These are phyloP conservation scores for Verticillium albo-atrum DNA, from an alignment of 2,329 filamentous ascomycete genomes.

Conservation along the genomic window DNA sequence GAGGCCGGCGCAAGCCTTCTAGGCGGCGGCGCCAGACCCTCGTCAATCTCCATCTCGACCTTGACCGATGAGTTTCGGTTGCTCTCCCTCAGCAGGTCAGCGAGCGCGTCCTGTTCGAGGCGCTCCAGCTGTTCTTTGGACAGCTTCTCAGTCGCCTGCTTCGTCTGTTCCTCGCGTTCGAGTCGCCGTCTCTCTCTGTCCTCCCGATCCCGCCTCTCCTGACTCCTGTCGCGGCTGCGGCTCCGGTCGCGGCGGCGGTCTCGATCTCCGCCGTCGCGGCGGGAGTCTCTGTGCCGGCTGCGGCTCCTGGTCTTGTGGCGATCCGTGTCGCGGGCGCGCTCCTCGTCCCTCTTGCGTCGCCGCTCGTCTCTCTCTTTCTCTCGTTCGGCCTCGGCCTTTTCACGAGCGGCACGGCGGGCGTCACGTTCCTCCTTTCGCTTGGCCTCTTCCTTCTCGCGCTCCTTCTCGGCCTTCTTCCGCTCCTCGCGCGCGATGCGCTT, in stretches of 20 bases:
- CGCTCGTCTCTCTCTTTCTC: conserved; percentile 54
- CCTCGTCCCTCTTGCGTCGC: conserved; percentile 34
- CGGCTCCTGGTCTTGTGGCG: conserved; percentile 18
- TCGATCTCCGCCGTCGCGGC: conserved; percentile 29
- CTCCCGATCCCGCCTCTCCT: conserved; percentile 22
- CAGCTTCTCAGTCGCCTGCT: conserved; percentile 47
- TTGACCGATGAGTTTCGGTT: conserved; percentile 43
- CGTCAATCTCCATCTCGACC: conserved; percentile 43
- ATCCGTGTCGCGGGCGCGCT: conserved; percentile 31
- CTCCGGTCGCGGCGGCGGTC: conserved; percentile 26
- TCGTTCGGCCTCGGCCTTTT: conserved; percentile 35
- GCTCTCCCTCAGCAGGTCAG: conserved; percentile 56
- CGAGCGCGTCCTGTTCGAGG: conserved; percentile 54
- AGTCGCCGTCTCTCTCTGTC: conserved; percentile 24
- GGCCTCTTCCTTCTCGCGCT: conserved; percentile 43
- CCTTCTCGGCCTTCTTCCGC: conserved; percentile 44
- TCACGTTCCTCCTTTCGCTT: conserved; percentile 47
- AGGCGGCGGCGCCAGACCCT: conserved; percentile 52
- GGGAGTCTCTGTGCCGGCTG: conserved; percentile 26
- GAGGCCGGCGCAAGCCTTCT: conserved; percentile 48
- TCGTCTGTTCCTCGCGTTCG: conserved; percentile 34
- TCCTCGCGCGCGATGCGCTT: conserved; percentile 53
- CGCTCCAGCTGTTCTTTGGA: conserved; percentile 54
- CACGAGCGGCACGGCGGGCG: conserved; percentile 38
- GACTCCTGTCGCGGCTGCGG: conserved; percentile 22